A percentile compares a stretch with the other conserved stretches of the same genome.
Conservation (phyloP, 495 filamentous ascomycete genomes). For the Penicillium arizonense region DNA sequence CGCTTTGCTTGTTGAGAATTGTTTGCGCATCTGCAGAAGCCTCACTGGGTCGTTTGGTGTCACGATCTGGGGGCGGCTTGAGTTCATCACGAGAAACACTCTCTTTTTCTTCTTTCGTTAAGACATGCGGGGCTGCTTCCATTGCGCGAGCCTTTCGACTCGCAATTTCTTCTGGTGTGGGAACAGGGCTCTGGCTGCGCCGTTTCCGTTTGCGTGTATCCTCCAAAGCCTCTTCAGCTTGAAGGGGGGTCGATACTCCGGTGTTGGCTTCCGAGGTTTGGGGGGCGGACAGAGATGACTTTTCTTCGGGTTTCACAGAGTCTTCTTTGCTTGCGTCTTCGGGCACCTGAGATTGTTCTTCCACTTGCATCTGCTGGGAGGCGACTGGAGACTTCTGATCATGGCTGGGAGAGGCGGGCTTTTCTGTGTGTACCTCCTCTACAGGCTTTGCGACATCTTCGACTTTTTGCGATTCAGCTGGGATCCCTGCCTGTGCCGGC, state of each 20-base stretch:
- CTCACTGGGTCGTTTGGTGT: background rate
- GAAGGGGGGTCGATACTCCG: constrained; percentile 33
- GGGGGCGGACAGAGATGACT: constrained; percentile 5
- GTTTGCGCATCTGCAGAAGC: background rate
- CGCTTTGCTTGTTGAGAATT: constrained; percentile 26
- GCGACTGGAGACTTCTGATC: background rate
- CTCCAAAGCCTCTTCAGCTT: constrained; percentile 41
- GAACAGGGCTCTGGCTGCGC: constrained; percentile 65
- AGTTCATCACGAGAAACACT: constrained; percentile 11
- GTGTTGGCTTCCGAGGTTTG: constrained; percentile 29
- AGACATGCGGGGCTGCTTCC: constrained; percentile 25
- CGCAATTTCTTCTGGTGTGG: constrained; percentile 44
- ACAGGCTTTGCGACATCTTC: constrained; percentile 13
- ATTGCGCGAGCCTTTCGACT: constrained; percentile 44
- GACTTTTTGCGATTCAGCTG: constrained; percentile 24
- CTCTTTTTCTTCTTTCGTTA: constrained; percentile 29
- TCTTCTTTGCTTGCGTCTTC: constrained; percentile 5
- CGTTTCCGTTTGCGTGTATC: constrained; percentile 74
- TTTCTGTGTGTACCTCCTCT: background rate
- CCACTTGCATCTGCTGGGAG: background rate
- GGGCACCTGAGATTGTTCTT: background rate
- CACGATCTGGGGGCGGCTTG: too few species aligned
- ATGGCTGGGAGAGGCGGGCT: background rate
- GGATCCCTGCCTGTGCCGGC: constrained; percentile 4
- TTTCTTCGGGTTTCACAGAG: constrained; percentile 15